A percentile compares a stretch with the other conserved stretches of the same genome.
Conservation (phyloP, 345 rosid species). For the Salix koriyanagi region DNA sequence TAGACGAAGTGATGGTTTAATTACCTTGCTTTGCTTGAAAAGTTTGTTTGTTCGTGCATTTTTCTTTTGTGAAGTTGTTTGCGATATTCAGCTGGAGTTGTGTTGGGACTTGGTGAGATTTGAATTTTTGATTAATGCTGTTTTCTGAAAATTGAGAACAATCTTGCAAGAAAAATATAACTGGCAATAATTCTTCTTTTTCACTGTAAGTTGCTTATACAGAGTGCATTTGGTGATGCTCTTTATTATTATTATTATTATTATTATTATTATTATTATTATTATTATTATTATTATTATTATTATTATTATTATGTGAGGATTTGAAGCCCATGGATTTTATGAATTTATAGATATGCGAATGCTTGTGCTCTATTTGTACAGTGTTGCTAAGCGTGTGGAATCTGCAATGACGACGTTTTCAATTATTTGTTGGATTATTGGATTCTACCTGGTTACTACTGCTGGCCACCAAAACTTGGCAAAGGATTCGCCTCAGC, state of each 20-base stretch:
- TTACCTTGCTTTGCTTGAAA: too few relatives aligned
- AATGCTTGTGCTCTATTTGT: neutral
- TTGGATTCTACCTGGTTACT: constrained; percentile 83
- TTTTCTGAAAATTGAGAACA: neutral
- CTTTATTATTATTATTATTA: neutral
- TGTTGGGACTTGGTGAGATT: too few relatives aligned
- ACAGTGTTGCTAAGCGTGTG: constrained; percentile 46
- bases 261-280: too few relatives aligned
- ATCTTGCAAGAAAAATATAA: neutral
- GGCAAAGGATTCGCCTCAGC: constrained; percentile 52
- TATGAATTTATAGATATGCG: neutral
- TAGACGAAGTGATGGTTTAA: too few relatives aligned
- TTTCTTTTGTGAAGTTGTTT: too few relatives aligned
- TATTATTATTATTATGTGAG: neutral
- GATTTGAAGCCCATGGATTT: neutral
- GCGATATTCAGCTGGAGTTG: too few relatives aligned
- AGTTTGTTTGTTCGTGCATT: too few relatives aligned
- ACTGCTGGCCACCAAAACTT: constrained; percentile 41
- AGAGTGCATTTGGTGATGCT: neutral
- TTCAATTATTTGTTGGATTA: constrained; percentile 83
- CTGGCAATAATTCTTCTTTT: neutral
- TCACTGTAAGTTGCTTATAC: neutral
- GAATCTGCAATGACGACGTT: constrained; percentile 83
- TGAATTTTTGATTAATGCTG: too few relatives aligned
- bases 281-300: neutral